These are phyloP conservation scores for Apiospora kogelbergensis DNA, from an alignment of 2,329 filamentous ascomycete species.

Conservation along the genomic window DNA sequence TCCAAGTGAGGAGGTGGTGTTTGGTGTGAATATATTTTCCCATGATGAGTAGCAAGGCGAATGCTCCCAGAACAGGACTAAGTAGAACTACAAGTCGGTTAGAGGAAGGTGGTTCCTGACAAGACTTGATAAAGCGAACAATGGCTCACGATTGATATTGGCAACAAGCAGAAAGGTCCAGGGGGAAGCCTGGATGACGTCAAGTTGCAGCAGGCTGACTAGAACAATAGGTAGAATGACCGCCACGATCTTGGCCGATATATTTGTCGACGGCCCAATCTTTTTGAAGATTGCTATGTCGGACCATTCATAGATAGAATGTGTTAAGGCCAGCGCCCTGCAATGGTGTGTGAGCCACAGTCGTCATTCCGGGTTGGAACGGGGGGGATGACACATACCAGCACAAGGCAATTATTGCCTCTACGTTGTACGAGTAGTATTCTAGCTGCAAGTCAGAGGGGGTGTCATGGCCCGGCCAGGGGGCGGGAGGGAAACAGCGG, in stretches of 20 bases:
- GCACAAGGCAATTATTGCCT: constrained; percentile 44
- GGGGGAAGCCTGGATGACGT: constrained; percentile 26
- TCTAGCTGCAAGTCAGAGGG: constrained; percentile 31
- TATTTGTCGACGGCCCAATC: constrained; percentile 24
- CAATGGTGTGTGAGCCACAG: not conserved
- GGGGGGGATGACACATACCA: constrained; percentile 34
- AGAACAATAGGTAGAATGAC: constrained; percentile 36
- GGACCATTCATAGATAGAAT: constrained; percentile 32
- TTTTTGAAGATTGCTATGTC: constrained; percentile 26
- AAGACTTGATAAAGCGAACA: not conserved
- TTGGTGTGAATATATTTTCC: constrained; percentile 39
- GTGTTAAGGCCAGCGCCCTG: constrained; percentile 38
- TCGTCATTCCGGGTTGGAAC: not conserved
- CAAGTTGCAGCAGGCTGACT: constrained; percentile 31
- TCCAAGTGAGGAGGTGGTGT: constrained; percentile 29
- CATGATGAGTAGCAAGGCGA: constrained; percentile 36
- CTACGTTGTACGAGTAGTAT: constrained; percentile 51
- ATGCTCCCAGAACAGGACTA: constrained; percentile 31
- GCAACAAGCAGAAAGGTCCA: constrained; percentile 34
- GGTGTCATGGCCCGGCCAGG: not conserved
- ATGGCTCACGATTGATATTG: constrained; percentile 34
- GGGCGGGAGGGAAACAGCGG: too few species aligned
- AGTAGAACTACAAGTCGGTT: constrained; percentile 30
- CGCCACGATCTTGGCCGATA: constrained; percentile 34
- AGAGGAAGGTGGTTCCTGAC: not conserved